Percentiles rank a stretch among this genome's conserved stretches.
Conservation (phyloP, 371 early-diverging fungal genomes). For the Mortierella sp. region DNA sequence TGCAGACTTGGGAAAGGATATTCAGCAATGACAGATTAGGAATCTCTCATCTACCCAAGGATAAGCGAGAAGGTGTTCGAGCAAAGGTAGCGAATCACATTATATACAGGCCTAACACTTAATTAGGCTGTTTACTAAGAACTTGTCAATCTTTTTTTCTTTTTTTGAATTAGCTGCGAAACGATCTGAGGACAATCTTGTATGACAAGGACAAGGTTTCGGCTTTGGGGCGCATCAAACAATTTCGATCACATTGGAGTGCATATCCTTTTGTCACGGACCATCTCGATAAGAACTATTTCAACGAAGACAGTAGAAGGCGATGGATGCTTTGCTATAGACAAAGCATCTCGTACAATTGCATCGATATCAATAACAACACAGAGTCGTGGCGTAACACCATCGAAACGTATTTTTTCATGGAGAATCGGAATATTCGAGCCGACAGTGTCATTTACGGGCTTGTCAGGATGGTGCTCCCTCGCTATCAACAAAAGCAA, state of each 20-base stretch:
- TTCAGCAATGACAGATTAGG: neutral
- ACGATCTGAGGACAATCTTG: neutral
- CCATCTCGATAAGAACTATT: neutral
- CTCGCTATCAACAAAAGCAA: neutral
- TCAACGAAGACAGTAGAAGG: neutral
- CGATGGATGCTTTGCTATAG: constrained; percentile 1
- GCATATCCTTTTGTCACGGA: neutral
- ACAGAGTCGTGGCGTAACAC: neutral
- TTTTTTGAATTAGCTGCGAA: neutral
- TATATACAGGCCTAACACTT: too few relatives aligned
- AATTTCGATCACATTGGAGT: neutral
- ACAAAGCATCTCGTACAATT: neutral
- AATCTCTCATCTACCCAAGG: neutral
- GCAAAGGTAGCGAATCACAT: neutral
- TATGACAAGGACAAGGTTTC: neutral
- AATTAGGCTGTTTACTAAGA: too few relatives aligned
- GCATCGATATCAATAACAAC: neutral
- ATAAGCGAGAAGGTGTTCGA: neutral
- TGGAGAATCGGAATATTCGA: neutral
- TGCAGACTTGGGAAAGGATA: neutral
- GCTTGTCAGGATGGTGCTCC: neutral
- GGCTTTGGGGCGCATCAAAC: neutral
- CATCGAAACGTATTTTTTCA: neutral
- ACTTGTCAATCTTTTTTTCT: neutral
- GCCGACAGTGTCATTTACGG: neutral